A percentile compares a stretch with the other conserved stretches of the same genome.
Conservation (phyloP, 352 stramenopile genomes). For the Pseudoperonospora humuli region DNA sequence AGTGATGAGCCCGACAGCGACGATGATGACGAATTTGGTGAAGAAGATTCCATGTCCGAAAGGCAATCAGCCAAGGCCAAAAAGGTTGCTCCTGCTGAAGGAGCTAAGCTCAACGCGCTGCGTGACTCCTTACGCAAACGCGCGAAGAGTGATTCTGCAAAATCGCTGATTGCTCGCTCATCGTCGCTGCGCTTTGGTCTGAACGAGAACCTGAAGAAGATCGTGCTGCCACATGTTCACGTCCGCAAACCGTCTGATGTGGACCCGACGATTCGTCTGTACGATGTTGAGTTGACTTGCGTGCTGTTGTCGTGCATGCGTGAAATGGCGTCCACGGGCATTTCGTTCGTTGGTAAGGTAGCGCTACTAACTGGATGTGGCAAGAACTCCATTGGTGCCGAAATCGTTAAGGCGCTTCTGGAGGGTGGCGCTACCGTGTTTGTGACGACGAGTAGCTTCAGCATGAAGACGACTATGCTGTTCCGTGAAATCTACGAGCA, state of each 20-base stretch:
- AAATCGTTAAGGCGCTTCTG: slow-evolving; percentile 79
- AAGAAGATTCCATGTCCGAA: slow-evolving; percentile 9
- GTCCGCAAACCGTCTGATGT: slow-evolving; percentile 65
- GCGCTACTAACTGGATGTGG: slow-evolving; percentile 82
- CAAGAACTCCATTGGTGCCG: slow-evolving; percentile 76
- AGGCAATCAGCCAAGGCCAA: slow-evolving; percentile 12
- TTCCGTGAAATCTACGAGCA: slow-evolving; percentile 84
- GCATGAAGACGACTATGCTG: slow-evolving; percentile 33
- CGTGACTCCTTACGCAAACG: slow-evolving; percentile 47
- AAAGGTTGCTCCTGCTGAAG: slow-evolving; percentile 28
- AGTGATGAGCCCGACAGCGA: slow-evolving; percentile 41
- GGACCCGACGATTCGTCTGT: slow-evolving; percentile 73
- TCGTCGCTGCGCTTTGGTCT: slow-evolving; percentile 41
- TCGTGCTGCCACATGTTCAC: slow-evolving; percentile 64
- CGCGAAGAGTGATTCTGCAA: slow-evolving; percentile 19
- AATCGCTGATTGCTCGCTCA: slow-evolving; percentile 36
- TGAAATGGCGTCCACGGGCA: slow-evolving; percentile 74
- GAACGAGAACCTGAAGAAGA: slow-evolving; percentile 61
- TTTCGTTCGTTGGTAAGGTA: slow-evolving; percentile 82
- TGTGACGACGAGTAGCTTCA: slow-evolving; percentile 79
- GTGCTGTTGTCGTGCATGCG: slow-evolving; percentile 75
- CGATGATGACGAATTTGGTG: slow-evolving; percentile 28
- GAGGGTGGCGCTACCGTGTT: slow-evolving; percentile 83
- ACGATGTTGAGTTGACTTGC: slow-evolving; percentile 76
- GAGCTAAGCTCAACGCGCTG: slow-evolving; percentile 53